phyloP scores from a whole-genome alignment of 169 alveolate genomes.

The Theileria orientalis region DNA sequence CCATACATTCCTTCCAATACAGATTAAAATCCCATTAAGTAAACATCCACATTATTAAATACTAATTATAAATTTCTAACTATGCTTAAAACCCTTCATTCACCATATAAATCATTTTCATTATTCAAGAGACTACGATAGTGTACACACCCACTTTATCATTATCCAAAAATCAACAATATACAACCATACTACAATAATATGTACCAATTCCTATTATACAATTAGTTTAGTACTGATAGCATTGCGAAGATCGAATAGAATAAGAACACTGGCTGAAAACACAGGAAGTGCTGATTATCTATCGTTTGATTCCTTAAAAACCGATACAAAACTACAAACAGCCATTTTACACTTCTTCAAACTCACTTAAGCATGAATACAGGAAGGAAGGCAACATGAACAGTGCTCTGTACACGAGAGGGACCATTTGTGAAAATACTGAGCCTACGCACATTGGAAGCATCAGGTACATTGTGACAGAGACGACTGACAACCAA shows the following conservation, averaged over 20 bases:
- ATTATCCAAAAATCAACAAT: background rate
- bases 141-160: background rate
- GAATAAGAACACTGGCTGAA: slow-evolving; percentile 34
- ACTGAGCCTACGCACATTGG: slow-evolving; percentile 43
- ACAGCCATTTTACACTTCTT: background rate
- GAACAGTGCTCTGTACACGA: slow-evolving; percentile 14
- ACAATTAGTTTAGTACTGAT: background rate
- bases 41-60: too few relatives aligned
- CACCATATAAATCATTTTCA: too few relatives aligned
- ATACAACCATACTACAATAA: too few relatives aligned
- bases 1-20: too few relatives aligned
- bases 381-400: slow-evolving; percentile 22
- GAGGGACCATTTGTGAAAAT: slow-evolving; percentile 5
- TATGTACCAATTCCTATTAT: too few relatives aligned
- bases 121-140: too few relatives aligned
- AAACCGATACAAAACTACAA: slow-evolving; percentile 29
- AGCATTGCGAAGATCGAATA: slow-evolving; percentile 9
- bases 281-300: slow-evolving; percentile 27
- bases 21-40: too few relatives aligned
- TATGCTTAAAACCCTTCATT: too few relatives aligned
- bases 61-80: too few relatives aligned
- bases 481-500: slow-evolving; percentile 17
- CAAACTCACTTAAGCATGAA: slow-evolving; percentile 14
- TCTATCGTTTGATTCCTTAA: slow-evolving; percentile 22
- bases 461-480: slow-evolving; percentile 23